Percentiles rank a stretch among this genome's conserved stretches.
phyloP scores from a whole-genome alignment of 2,329 filamentous ascomycete species.

The Verticillium albo-atrum region DNA sequence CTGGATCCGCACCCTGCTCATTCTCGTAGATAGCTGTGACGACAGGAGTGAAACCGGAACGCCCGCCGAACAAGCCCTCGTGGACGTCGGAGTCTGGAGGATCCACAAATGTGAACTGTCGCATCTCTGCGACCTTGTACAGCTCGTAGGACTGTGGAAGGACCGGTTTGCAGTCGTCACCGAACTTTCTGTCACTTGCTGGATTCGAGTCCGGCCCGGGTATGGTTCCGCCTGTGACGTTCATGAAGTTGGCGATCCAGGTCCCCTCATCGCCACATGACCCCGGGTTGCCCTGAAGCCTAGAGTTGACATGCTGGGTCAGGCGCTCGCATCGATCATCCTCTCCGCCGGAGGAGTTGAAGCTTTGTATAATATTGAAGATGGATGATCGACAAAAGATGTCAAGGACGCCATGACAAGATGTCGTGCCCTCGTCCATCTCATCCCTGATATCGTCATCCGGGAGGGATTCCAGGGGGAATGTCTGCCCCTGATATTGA shows the following conservation, averaged over 20 bases:
- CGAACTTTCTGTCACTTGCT: background rate
- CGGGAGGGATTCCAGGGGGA: background rate
- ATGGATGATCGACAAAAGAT: background rate
- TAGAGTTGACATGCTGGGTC: slow-evolving; percentile 1
- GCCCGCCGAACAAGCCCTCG: background rate
- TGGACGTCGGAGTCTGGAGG: background rate
- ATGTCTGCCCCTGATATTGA: slow-evolving; percentile 5
- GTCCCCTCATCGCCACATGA: background rate
- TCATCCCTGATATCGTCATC: background rate
- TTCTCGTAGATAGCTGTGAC: background rate
- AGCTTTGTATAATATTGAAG: background rate
- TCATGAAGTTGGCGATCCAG: slow-evolving; percentile 4
- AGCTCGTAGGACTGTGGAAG: background rate
- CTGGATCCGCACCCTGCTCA: background rate
- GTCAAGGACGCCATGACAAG: slow-evolving; percentile 2
- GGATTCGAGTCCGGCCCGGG: background rate
- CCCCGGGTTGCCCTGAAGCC: background rate
- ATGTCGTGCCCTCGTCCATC: background rate
- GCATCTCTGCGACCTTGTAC: slow-evolving; percentile 2
- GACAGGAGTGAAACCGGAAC: background rate
- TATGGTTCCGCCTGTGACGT: slow-evolving; percentile 1
- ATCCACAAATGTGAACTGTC: background rate
- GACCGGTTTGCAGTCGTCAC: background rate
- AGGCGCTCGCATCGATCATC: background rate
- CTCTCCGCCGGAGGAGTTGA: background rate